A percentile compares a stretch with the other conserved stretches of the same genome.
These are phyloP conservation scores for Pisolithus sp. DNA, from an alignment of 768 basidiomycete genomes.

Conservation along the genomic window DNA sequence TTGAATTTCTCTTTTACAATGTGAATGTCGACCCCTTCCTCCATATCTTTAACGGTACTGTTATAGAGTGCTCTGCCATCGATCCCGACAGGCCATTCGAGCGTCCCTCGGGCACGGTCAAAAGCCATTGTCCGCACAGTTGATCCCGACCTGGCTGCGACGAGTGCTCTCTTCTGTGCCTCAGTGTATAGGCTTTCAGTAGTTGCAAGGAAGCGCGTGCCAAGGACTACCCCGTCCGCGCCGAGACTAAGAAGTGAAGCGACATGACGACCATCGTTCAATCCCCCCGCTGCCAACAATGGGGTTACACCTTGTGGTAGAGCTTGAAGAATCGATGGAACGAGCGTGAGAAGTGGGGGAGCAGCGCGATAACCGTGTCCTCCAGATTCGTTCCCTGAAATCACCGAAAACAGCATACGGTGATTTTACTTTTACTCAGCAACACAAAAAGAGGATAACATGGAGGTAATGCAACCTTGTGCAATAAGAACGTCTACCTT, in stretches of 20 bases:
- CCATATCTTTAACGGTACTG: constrained; percentile 52
- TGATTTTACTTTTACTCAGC: neutral
- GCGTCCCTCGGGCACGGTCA: constrained; percentile 48
- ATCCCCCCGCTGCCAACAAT: constrained; percentile 70
- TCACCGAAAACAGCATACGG: neutral
- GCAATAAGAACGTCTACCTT: constrained; percentile 69
- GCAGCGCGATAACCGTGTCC: constrained; percentile 62
- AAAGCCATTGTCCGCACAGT: constrained; percentile 60
- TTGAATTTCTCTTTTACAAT: constrained; percentile 38
- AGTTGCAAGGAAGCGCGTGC: constrained; percentile 70
- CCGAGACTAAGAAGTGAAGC: constrained; percentile 62
- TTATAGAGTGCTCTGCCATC: constrained; percentile 47
- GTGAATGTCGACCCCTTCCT: constrained; percentile 40
- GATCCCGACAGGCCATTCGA: constrained; percentile 55
- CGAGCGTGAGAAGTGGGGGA: constrained; percentile 53
- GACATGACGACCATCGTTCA: constrained; percentile 58
- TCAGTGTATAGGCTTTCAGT: constrained; percentile 56
- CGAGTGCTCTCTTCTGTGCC: constrained; percentile 46
- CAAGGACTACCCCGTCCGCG: constrained; percentile 60
- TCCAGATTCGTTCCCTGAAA: constrained; percentile 68
- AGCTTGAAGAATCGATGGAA: constrained; percentile 47
- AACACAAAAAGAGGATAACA: neutral
- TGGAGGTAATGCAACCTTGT: constrained; percentile 47
- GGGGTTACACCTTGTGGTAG: constrained; percentile 40
- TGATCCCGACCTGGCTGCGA: constrained; percentile 36